Evolutionary conservation across 2,329 filamentous ascomycete genomes (phyloP).

Genomic region (Apiospora aurea): DNA sequence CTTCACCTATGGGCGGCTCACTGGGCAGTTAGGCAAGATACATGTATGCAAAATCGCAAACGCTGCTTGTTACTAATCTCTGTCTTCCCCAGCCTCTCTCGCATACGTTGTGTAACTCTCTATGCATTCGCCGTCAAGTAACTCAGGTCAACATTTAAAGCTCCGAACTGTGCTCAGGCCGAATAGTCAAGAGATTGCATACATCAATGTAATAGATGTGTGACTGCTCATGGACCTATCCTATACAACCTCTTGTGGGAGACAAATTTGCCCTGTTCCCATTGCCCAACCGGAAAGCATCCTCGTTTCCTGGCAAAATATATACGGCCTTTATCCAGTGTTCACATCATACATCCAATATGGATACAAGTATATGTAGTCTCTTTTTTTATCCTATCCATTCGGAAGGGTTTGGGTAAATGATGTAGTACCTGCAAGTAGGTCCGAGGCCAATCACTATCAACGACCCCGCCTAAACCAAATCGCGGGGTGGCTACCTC

Average conservation of each 20-base stretch:
- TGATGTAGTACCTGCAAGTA: neutral
- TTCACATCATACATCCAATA: neutral
- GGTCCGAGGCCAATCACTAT: conserved; percentile 16
- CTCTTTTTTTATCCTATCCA: neutral
- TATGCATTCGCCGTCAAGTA: neutral
- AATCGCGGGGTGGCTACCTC: neutral
- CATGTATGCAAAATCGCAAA: neutral
- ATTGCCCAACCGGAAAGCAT: neutral
- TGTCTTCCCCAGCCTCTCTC: neutral
- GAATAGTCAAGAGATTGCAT: neutral
- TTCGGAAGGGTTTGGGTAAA: neutral
- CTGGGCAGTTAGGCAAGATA: neutral
- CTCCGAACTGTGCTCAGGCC: neutral
- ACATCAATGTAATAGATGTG: neutral
- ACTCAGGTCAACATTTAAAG: neutral
- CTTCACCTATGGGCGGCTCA: neutral
- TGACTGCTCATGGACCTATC: neutral
- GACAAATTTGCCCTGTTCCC: neutral
- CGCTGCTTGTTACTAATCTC: neutral
- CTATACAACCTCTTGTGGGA: neutral
- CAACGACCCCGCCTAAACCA: neutral
- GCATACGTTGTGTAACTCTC: neutral
- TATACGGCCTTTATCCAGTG: neutral
- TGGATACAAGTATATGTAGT: neutral
- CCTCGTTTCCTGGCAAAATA: neutral